These are phyloP conservation scores for Hanseniaspora guilliermondii DNA, from an alignment of 805 yeast genomes.

Conservation along the genomic window DNA sequence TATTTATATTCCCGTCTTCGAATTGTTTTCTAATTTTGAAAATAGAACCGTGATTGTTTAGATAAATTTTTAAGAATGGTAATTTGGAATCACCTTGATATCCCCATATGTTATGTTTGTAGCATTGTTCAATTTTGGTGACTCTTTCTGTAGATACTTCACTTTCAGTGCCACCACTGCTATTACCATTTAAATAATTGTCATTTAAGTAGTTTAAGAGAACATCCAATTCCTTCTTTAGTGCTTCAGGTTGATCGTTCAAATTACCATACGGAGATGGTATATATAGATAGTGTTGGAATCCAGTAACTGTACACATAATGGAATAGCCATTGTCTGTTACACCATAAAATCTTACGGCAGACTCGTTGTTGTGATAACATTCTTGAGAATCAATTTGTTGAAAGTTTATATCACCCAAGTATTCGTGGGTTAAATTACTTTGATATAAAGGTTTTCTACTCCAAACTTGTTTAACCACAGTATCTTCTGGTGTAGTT, in stretches of 20 bases:
- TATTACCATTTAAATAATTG: slow-evolving; percentile 27
- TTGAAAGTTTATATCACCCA: slow-evolving; percentile 57
- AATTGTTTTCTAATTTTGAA: slow-evolving; percentile 64
- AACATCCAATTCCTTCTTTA: slow-evolving; percentile 38
- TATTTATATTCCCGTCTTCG: slow-evolving; percentile 67
- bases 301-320: slow-evolving; percentile 79
- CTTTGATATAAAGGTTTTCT: slow-evolving; percentile 43
- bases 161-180: background rate
- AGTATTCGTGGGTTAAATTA: slow-evolving; percentile 35
- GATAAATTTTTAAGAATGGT: slow-evolving; percentile 66
- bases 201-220: slow-evolving; percentile 37
- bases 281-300: slow-evolving; percentile 78
- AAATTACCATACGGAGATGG: slow-evolving; percentile 74
- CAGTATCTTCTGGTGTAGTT: slow-evolving; percentile 1
- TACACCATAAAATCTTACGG: slow-evolving; percentile 83
- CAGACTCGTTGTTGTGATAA: slow-evolving; percentile 33
- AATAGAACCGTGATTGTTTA: slow-evolving; percentile 52
- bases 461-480: slow-evolving; percentile 33
- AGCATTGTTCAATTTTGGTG: slow-evolving; percentile 47
- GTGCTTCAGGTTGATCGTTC: slow-evolving; percentile 14
- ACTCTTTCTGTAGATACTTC: slow-evolving; percentile 34
- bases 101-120: slow-evolving; percentile 90
- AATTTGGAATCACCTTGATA: slow-evolving; percentile 64
- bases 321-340: slow-evolving; percentile 80
- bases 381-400: slow-evolving; percentile 93